Percentiles rank a stretch among this genome's conserved stretches.
These are phyloP conservation scores for Plectranthus barbatus DNA, from an alignment of 257 asterid genomes.

Conservation along the genomic window DNA sequence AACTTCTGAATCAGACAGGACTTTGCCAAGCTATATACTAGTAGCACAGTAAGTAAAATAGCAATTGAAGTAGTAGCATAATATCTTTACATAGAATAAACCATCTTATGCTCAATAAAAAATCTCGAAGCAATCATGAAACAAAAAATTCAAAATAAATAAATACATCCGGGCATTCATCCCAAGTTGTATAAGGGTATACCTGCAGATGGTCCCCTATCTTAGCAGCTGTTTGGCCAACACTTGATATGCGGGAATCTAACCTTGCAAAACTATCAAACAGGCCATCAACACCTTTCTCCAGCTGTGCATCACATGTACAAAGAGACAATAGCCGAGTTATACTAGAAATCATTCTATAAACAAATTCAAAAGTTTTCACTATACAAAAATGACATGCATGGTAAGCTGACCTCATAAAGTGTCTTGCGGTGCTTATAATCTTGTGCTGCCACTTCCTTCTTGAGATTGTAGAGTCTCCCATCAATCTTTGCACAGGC, in stretches of 20 bases:
- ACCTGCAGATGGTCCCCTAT: constrained; percentile 99
- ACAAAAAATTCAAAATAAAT: neutral
- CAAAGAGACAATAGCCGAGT: neutral
- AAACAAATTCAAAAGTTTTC: neutral
- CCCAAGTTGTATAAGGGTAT: constrained; percentile 8
- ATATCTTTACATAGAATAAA: neutral
- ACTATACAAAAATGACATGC: neutral
- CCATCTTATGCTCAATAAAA: neutral
- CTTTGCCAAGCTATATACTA: neutral
- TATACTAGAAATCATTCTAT: neutral
- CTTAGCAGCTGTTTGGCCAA: constrained; percentile 99
- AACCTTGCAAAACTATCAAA: constrained; percentile 89
- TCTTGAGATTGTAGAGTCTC: constrained; percentile 68
- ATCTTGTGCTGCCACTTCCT: constrained; percentile 86
- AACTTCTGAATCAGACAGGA: neutral
- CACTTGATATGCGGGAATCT: constrained; percentile 95
- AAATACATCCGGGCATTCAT: neutral
- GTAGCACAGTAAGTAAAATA: constrained; percentile 1
- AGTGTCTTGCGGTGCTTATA: constrained; percentile 90
- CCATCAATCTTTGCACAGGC: constrained; percentile 64
- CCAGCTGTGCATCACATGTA: constrained; percentile 54
- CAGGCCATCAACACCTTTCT: constrained; percentile 92
- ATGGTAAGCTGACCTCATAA: constrained; percentile 53
- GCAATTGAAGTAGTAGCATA: neutral
- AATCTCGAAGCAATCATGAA: constrained; percentile 5